Base-by-base conservation (phyloP, 73 alveolate genomes). In the Effrenium voratum region DNA sequence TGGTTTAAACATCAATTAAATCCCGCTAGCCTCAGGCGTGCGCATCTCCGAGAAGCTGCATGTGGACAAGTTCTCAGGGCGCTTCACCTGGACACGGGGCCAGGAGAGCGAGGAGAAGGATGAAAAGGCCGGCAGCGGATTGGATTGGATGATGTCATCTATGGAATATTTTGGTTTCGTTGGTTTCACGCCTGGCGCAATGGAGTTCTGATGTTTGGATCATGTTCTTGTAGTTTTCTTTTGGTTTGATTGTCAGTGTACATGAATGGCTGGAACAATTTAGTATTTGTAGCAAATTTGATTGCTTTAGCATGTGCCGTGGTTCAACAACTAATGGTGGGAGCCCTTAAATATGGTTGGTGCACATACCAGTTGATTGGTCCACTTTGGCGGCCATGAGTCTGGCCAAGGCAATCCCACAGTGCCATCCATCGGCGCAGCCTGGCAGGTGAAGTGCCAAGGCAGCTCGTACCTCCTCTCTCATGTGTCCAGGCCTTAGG, bases 391-490 rank as follows among this genome's bases (percentile, higher is more conserved):
- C 19, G 26, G 10, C 46, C n/a, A 66, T 24, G 79, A n/a, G n/a
- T n/a, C n/a, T n/a, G 16, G 72, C 16, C n/a, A n/a, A n/a, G 16
- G 38, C 76, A 32, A 60, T 13, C 76, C 34, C 76, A 60, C 40
- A 60, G 4, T 32, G 34, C 76, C 66, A 4, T 36, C 75, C 43
- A 63, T 55, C 93, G 15, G 38, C 93, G 45, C 52, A 85, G 81
- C 81, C n/a, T n/a, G n/a, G n/a, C n/a, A n/a, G n/a, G n/a, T n/a
- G n/a, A n/a, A n/a, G n/a, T n/a, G 66, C 30, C 93, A 85, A 50
- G 93, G 93, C 79, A 85, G 93, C 80, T 85, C 93, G 41, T 85
- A 85, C 38, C 45, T 85, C 81, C 52, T 85, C 15, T 85, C 93
- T 12, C 93, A 85, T 28, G 93, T 85, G 93, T 55, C 46, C 16